Evolutionary conservation across 768 basidiomycete species (phyloP).

Genomic region (Coprinopsis sp.): DNA sequence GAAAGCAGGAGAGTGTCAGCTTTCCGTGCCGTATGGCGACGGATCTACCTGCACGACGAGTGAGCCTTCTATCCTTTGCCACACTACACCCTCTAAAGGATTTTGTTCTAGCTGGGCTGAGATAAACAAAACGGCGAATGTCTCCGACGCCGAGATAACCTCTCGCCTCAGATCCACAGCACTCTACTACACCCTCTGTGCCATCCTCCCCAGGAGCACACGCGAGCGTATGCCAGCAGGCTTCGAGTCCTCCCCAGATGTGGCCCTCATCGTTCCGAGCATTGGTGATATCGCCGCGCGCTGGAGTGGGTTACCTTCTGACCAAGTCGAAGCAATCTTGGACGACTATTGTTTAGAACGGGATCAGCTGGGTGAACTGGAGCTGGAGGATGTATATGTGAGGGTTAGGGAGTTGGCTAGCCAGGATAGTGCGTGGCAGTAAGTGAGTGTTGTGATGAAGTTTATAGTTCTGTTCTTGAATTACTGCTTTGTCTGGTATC

Average conservation of each 20-base stretch:
- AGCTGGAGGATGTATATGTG: conserved; percentile 57
- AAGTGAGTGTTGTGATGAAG: conserved; percentile 7
- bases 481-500: too few relatives aligned
- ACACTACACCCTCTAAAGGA: not conserved
- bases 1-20: conserved; percentile 65
- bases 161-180: conserved; percentile 70
- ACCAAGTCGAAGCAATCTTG: conserved; percentile 54
- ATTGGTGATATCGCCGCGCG: conserved; percentile 59
- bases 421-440: conserved; percentile 40
- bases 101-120: conserved; percentile 61
- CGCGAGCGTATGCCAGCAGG: conserved; percentile 34
- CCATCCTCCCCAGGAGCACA: conserved; percentile 38
- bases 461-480: conserved; percentile 5
- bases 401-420: conserved; percentile 60
- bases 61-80: conserved; percentile 35
- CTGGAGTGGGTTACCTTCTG: conserved; percentile 69
- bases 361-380: conserved; percentile 50
- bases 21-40: conserved; percentile 77
- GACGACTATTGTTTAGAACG: conserved; percentile 62
- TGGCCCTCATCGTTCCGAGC: conserved; percentile 56
- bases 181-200: conserved; percentile 60
- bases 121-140: conserved; percentile 67
- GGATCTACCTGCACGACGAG: conserved; percentile 88
- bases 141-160: conserved; percentile 74
- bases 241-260: conserved; percentile 46